A percentile compares a stretch with the other conserved stretches of the same genome.
phyloP scores from a whole-genome alignment of 345 rosid species.

The Syzygium jambos region DNA sequence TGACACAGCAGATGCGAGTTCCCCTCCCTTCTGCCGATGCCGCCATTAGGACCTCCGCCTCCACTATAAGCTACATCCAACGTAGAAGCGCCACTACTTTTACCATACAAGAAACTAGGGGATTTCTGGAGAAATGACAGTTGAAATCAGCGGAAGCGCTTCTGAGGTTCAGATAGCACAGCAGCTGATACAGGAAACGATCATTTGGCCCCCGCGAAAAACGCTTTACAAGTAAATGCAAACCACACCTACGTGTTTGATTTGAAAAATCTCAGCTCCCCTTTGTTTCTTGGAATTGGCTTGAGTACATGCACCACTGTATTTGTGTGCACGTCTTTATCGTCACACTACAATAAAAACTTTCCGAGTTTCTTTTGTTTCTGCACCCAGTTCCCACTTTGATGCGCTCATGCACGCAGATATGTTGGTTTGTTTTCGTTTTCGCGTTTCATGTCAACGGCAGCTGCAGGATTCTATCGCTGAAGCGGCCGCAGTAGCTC shows the following conservation, averaged over 20 bases:
- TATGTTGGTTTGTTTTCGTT: not conserved
- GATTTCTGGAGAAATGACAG: conserved; percentile 93
- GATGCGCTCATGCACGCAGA: no score
- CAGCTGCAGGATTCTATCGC: not conserved
- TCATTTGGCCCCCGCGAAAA: not conserved
- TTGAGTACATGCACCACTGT: not conserved
- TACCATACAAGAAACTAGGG: conserved; percentile 55
- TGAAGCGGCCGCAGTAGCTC: not conserved
- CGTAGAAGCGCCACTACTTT: not conserved
- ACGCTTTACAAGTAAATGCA: not conserved
- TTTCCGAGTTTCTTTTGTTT: no score
- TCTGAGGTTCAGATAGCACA: conserved; percentile 85
- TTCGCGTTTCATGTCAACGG: not conserved
- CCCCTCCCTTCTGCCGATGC: conserved; percentile 87
- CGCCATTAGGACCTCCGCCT: conserved; percentile 80
- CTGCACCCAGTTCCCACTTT: no score
- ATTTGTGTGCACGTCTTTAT: not conserved
- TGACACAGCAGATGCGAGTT: conserved; percentile 81
- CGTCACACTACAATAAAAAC: not conserved
- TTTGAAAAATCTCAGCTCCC: not conserved
- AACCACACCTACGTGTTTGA: not conserved
- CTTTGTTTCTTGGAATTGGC: not conserved
- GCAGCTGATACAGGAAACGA: conserved; percentile 68
- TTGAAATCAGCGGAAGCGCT: conserved; percentile 89
- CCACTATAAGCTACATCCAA: conserved; percentile 55